Base-by-base conservation (phyloP, 2,329 filamentous ascomycete genomes). In the Fusarium neocosmosporiellum region DNA sequence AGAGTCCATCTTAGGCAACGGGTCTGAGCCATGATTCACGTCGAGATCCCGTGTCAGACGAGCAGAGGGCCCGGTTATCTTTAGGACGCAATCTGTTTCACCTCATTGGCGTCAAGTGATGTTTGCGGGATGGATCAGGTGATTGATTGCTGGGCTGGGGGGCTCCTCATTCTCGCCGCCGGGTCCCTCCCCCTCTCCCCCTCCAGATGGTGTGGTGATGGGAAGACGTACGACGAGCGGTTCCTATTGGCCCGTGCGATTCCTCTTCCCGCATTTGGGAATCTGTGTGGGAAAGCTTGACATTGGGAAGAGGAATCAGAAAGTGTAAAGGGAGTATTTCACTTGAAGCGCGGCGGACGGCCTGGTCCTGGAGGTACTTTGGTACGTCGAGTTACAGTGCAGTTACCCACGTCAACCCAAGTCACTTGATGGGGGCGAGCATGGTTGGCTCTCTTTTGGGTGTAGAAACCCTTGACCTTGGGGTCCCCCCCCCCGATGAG, bases 1-100 rank as follows among this genome's bases (percentile, higher is more conserved):
- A 63, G 27, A 41, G n/a, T 27, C 34, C 59, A 27, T 46, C 39
- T 29, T 27, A 14, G 36, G n/a, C 29, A 13, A 46, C 57, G 11
- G 11, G 55, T 20, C 57, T 20, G 29, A 48, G 55, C 16, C 43
- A 55, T 69, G 59, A 59, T 69, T 69, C 65, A 50, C 48, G 54
- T 34, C 37, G 34, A 58, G 58, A 33, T 53, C 33, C 53, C 33
- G 36, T 63, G 66, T 54, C 63, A 73, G 66, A 70, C 59, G 65
- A 71, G 55, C 39, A 57, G 33, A 63, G 43, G 43, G 54, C 41
- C 48, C 39, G 39, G 29, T 62, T 59, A 68, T 65, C 54, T 68
- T 20, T 71, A 68, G 70, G 70, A 69, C 59, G 64, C 71, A 73
- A 43, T 65, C 61, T 72, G 71, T 73, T 73, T 73, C 71, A 74